These are phyloP conservation scores for Cyberlindnera amylophila DNA, from an alignment of 805 yeast genomes.

Conservation along the genomic window DNA sequence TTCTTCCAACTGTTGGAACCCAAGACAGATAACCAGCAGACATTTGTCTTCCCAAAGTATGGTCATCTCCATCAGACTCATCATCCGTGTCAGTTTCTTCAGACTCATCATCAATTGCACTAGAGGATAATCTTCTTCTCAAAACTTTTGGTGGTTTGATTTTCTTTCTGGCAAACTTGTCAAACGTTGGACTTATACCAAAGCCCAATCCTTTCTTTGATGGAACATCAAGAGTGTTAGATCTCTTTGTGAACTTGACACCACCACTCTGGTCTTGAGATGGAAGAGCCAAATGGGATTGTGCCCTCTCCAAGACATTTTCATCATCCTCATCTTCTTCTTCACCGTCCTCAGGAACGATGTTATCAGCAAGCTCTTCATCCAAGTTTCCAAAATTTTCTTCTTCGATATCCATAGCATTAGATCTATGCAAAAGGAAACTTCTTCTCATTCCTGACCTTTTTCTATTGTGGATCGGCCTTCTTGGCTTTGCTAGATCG, in stretches of 20 bases:
- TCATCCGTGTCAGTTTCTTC: slow-evolving; percentile 18
- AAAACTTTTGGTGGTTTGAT: slow-evolving; percentile 27
- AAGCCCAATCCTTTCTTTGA: slow-evolving; percentile 23
- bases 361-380: too few relatives aligned
- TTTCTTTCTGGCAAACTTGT: slow-evolving; percentile 36
- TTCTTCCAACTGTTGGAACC: slow-evolving; percentile 89
- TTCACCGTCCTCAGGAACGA: too few relatives aligned
- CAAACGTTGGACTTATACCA: slow-evolving; percentile 51
- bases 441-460: slow-evolving; percentile 20
- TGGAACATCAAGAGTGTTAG: slow-evolving; percentile 45
- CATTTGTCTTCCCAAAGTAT: slow-evolving; percentile 34
- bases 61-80: slow-evolving; percentile 31
- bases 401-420: neutral
- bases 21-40: slow-evolving; percentile 76
- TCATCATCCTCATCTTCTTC: slow-evolving; percentile 10
- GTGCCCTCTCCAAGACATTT: slow-evolving; percentile 24
- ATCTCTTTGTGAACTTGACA: slow-evolving; percentile 37
- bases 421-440: slow-evolving; percentile 1
- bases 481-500: slow-evolving; percentile 20
- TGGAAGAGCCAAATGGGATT: slow-evolving; percentile 34
- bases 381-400: too few relatives aligned
- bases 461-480: slow-evolving; percentile 12
- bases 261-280: slow-evolving; percentile 35
- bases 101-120: slow-evolving; percentile 23
- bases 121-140: slow-evolving; percentile 27